These are phyloP conservation scores for Fusarium musae DNA, from an alignment of 2,329 filamentous ascomycete genomes.

Conservation along the genomic window DNA sequence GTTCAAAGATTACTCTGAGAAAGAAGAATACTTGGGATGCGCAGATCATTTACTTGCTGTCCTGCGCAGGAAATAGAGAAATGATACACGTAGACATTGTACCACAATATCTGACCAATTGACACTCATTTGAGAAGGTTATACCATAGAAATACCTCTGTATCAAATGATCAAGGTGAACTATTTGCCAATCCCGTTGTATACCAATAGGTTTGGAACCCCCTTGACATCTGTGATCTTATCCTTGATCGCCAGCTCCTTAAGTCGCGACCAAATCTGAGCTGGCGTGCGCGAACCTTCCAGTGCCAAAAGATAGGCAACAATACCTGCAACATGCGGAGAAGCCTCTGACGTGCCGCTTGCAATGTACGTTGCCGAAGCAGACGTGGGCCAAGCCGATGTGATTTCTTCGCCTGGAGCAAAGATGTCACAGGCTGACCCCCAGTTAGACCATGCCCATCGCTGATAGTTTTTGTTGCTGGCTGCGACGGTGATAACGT, in stretches of 20 bases:
- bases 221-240: conserved; percentile 15
- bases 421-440: conserved; percentile 30
- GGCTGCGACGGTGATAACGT: conserved; percentile 42
- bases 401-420: conserved; percentile 5
- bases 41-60: background rate
- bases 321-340: conserved; percentile 37
- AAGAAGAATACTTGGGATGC: background rate
- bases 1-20: background rate
- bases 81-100: no score
- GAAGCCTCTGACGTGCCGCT: conserved; percentile 35
- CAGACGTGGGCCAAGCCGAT: conserved; percentile 44
- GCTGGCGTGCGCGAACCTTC: conserved; percentile 21
- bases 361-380: background rate
- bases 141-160: fast-evolving
- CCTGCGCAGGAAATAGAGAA: background rate
- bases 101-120: no score
- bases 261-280: conserved; percentile 5
- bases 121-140: no score
- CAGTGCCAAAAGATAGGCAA: conserved; percentile 34
- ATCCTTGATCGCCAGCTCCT: conserved; percentile 22
- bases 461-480: conserved; percentile 48
- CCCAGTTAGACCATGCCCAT: conserved; percentile 59
- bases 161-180: no score
- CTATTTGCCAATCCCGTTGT: conserved; percentile 27
- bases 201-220: conserved; percentile 24